Evolutionary conservation across 768 basidiomycete genomes (phyloP), one percentile per base, ranked within the genome.

Genomic region (Serendipita indica): DNA sequence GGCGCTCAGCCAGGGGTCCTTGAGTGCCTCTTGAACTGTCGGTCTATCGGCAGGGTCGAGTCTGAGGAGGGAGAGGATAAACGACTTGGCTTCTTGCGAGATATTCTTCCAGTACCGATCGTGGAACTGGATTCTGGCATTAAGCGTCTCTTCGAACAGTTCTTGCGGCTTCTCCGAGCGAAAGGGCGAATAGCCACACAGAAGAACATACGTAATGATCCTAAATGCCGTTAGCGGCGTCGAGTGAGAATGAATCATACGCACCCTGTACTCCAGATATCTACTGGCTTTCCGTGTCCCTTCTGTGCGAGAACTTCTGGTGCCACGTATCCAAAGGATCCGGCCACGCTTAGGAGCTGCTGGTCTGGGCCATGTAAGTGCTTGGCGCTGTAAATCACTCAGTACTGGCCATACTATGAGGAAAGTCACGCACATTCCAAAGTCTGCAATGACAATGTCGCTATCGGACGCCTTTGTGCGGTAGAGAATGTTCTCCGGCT

Each of bases 101-200:
- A 94, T 79, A 60, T 94, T 96, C 70, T 81, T 79, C 96, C 96
- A 99, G 62, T 92, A 99, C 33, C 82, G 77, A 28, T 92, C 88
- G 63, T 97, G 94, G 68, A 99, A 98, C 63, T 86, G 84, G 46
- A 97, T 77, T 64, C 81, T 83, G 0, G 84, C 92, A 34, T 78
- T 79, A 0, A 81, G 84, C n/a, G 89, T 94, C 69, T 98, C 91
- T 30, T 79, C 77, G 57, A 86, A 75, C 34, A 97, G 77, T 49
- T 82, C 79, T 60, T 79, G 78, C 56, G 79, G 71, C 65, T 92
- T 85, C 25, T 89, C 86, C 0, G 86, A 83, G 39, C 90, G 79
- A 76, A 98, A 98, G 0, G 96, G 96, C 1, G 87, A 83, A 72
- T 98, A 98, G 1, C 94, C 94, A 65, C 94, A 94, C 1, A 96